phyloP scores from a whole-genome alignment of 2,329 filamentous ascomycete species.

The Colletotrichum orbiculare region DNA sequence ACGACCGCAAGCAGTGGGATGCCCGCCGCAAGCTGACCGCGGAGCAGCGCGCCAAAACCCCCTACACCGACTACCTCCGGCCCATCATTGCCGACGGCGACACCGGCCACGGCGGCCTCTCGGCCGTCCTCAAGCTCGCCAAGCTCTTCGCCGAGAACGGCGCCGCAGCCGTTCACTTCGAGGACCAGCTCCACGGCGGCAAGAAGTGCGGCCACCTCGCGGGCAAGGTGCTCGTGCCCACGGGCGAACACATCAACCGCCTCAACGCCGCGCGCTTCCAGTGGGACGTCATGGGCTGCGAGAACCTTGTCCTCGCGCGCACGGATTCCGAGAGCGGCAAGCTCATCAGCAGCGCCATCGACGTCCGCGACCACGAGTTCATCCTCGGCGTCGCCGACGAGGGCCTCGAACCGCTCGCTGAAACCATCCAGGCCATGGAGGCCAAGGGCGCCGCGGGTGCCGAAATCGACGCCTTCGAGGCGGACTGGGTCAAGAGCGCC shows the following conservation, averaged over 20 bases:
- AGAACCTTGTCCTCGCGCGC: constrained; percentile 93
- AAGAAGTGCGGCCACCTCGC: constrained; percentile 99
- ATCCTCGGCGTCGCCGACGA: constrained; percentile 86
- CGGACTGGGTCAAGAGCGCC: constrained; percentile 87
- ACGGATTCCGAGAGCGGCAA: constrained; percentile 96
- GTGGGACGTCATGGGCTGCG: constrained; percentile 97
- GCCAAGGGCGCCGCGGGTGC: constrained; percentile 77
- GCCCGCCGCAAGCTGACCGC: constrained; percentile 79
- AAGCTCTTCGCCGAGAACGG: constrained; percentile 98
- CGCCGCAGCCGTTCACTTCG: constrained; percentile 95
- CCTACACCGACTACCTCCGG: constrained; percentile 91
- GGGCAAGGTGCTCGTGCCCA: constrained; percentile 93
- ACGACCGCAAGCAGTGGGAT: constrained; percentile 97
- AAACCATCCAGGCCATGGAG: constrained; percentile 92
- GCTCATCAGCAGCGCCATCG: constrained; percentile 89
- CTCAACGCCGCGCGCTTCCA: constrained; percentile 93
- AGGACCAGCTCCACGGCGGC: constrained; percentile 96
- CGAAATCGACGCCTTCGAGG: constrained; percentile 89
- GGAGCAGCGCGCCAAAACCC: constrained; percentile 77
- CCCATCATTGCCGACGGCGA: constrained; percentile 97
- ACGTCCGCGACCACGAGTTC: constrained; percentile 95
- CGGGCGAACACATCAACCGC: constrained; percentile 96
- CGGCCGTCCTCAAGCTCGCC: constrained; percentile 92
- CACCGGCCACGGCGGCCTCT: constrained; percentile 92
- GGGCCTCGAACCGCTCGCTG: constrained; percentile 82